phyloP scores from a whole-genome alignment of 2,329 filamentous ascomycete genomes.

The Mycosphaerella arachidis region DNA sequence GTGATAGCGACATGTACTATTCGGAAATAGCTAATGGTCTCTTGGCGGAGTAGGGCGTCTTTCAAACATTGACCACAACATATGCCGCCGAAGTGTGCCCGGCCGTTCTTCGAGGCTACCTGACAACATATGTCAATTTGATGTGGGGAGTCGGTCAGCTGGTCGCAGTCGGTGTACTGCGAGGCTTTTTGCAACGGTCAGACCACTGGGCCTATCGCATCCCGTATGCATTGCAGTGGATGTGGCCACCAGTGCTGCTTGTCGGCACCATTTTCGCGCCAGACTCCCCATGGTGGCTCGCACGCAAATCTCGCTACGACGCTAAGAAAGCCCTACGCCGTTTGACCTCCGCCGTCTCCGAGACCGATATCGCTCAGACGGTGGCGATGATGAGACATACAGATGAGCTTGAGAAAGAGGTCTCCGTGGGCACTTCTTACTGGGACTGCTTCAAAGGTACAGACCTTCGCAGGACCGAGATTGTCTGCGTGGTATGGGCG shows the following conservation, averaged over 20 bases:
- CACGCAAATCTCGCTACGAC: conserved; percentile 27
- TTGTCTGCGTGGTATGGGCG: conserved; percentile 29
- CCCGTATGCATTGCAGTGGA: conserved; percentile 48
- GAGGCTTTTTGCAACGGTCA: conserved; percentile 20
- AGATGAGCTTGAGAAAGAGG: conserved; percentile 29
- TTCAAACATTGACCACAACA: conserved; percentile 43
- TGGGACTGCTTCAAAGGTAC: conserved; percentile 35
- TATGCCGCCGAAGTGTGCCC: conserved; percentile 65
- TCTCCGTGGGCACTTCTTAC: conserved; percentile 27
- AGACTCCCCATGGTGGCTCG: conserved; percentile 31
- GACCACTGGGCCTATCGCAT: conserved; percentile 38
- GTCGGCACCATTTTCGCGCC: conserved; percentile 28
- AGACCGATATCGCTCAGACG: conserved; percentile 21
- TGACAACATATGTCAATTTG: conserved; percentile 58
- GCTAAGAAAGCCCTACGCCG: conserved; percentile 23
- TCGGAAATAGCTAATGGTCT: too few relatives aligned
- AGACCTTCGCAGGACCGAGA: conserved; percentile 35
- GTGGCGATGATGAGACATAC: conserved; percentile 27
- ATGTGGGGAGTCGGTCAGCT: conserved; percentile 60
- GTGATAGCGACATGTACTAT: too few relatives aligned
- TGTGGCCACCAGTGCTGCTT: conserved; percentile 37
- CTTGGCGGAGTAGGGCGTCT: too few relatives aligned
- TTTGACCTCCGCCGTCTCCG: conserved; percentile 24
- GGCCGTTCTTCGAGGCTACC: conserved; percentile 51
- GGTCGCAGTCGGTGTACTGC: conserved; percentile 39